Base-by-base conservation (phyloP, 345 rosid genomes). In the Eucalyptus sp. region DNA sequence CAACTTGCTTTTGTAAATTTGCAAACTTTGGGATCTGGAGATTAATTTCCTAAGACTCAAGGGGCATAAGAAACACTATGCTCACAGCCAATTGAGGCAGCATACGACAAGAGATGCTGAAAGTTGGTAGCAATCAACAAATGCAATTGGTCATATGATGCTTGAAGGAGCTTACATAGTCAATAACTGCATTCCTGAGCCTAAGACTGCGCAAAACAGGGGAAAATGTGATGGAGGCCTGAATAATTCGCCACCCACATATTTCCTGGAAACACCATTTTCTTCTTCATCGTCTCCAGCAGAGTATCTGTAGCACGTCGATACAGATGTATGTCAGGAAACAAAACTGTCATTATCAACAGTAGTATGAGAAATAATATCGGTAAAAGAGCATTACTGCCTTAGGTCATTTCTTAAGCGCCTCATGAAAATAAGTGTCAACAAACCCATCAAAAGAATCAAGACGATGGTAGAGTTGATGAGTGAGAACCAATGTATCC, bases 211-310 rank as follows among this genome's bases (percentile, higher is more conserved):
- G 90, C 93, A 95, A 68, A 97, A 95, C 93, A 96, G 91, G 62
- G 97, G 84, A 90, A 95, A 89, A 87, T 96, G 94, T 80, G 31
- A 92, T 68, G 99, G 99, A 86, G 62, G 88, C 91, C 96, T 89
- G 88, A 97, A 96, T 58, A 95, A 98, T 86, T 97, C 98, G 41
- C 94, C 95, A 86, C 94, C 97, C 88, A 96, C 50, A 87, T 94
- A 93, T 91, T 96, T 97, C 99, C 98, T 95, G 33, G 95, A 95
- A 71, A 95, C 94, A 88, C 96, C 99, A 86, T 89, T 94, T 89
- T 93, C 95, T 60, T 96, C 99, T 90, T 95, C 99, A 64, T 95
- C 96, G 87, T 95, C 97, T 90, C 94, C 97, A 68, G 87, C 89
- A 7, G 97, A 93, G 91, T 87, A 91, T 89, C 97, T 96, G 91